Conservation (phyloP, 129 eudicot genomes). For the Chrysanthemum lavandulifolium region DNA sequence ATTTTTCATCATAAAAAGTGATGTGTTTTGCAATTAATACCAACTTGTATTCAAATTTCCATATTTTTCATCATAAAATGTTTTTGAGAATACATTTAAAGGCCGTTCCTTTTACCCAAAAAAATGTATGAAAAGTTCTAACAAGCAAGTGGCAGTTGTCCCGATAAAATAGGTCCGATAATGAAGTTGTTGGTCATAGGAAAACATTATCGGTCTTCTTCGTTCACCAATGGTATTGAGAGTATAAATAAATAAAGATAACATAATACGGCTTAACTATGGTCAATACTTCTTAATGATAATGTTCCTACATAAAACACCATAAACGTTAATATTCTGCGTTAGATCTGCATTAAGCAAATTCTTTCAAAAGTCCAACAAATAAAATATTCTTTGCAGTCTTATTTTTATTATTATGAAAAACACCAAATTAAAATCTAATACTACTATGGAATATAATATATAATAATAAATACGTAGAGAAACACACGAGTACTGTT, state of each 20-base stretch:
- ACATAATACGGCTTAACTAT: neutral
- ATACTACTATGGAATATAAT: neutral
- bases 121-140: no score
- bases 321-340: neutral
- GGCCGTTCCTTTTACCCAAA: no score
- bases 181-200: no score
- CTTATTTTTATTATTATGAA: neutral
- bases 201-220: neutral
- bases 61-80: no score
- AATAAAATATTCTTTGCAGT: neutral
- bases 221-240: no score
- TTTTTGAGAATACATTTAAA: no score
- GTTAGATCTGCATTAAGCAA: neutral
- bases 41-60: no score
- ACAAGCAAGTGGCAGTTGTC: no score
- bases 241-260: neutral
- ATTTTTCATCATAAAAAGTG: no score
- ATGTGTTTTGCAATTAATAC: no score
- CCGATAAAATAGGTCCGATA: no score
- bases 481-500: slow-evolving; percentile 17
- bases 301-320: neutral
- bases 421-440: no score
- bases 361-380: neutral
- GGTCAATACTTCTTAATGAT: neutral
- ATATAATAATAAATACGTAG: slow-evolving; percentile 4